These are phyloP conservation scores for Populus ilicifolia DNA, from an alignment of 345 rosid species.

Conservation along the genomic window DNA sequence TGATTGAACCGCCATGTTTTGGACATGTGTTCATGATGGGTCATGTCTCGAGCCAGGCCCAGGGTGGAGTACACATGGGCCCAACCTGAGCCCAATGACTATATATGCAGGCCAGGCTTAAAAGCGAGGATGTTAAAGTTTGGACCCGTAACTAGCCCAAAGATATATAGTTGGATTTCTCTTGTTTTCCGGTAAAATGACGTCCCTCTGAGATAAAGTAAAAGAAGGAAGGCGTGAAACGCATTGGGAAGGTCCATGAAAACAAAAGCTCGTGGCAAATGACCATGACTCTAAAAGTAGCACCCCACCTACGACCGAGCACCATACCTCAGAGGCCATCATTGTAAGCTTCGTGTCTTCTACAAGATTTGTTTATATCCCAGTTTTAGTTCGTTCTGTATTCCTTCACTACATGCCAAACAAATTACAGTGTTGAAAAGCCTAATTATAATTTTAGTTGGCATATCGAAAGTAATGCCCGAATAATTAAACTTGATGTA, in stretches of 20 bases:
- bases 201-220: background rate
- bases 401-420: background rate
- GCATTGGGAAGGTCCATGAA: background rate
- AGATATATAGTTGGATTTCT: too few species aligned
- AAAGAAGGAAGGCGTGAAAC: background rate
- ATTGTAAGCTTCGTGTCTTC: background rate
- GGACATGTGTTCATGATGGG: too few species aligned
- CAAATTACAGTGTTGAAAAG: background rate
- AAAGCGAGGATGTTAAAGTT: too few species aligned
- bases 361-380: background rate
- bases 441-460: background rate
- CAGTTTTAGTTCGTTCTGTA: too few species aligned
- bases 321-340: background rate
- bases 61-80: too few species aligned
- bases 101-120: too few species aligned
- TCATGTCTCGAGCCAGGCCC: too few species aligned
- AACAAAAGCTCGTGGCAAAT: background rate
- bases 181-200: too few species aligned
- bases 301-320: background rate
- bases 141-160: too few species aligned
- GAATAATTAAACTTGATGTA: background rate
- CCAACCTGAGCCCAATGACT: too few species aligned
- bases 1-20: too few species aligned
- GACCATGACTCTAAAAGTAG: background rate
- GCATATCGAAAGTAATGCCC: background rate